A percentile compares a stretch with the other conserved stretches of the same genome.
These are phyloP conservation scores for Candida anglica DNA, from an alignment of 805 yeast genomes.

Conservation along the genomic window DNA sequence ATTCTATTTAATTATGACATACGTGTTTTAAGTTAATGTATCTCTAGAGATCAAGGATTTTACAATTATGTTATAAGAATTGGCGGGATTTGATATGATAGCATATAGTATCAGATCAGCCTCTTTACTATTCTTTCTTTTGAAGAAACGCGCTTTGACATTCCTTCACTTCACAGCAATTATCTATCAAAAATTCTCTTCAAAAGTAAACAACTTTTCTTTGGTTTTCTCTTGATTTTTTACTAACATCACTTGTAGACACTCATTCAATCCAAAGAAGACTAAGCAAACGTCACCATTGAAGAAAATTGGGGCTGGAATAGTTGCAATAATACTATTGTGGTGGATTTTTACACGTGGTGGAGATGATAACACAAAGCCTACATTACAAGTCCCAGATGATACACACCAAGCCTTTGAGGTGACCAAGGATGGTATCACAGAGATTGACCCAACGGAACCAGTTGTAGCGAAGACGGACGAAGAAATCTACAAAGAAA, in stretches of 20 bases:
- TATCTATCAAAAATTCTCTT: too few species aligned
- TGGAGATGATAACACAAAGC: conserved; percentile 1
- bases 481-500: conserved; percentile 39
- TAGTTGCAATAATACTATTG: conserved; percentile 5
- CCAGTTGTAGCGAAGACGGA: conserved; percentile 6
- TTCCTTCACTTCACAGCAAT: too few species aligned
- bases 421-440: conserved; percentile 30
- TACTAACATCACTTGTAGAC: conserved; percentile 9
- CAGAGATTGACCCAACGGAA: conserved; percentile 1
- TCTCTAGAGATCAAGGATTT: too few species aligned
- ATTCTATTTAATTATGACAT: too few species aligned
- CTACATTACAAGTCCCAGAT: conserved; percentile 2
- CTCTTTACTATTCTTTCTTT: too few species aligned
- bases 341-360: conserved; percentile 8
- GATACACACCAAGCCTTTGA: conserved; percentile 19
- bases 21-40: too few species aligned
- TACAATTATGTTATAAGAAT: too few species aligned
- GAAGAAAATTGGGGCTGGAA: conserved; percentile 5
- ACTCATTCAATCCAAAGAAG: conserved; percentile 11
- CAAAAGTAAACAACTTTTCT: not conserved
- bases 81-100: too few species aligned
- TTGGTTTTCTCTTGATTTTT: not conserved
- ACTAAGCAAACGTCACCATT: conserved; percentile 4
- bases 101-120: too few species aligned
- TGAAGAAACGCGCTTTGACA: too few species aligned